These are phyloP conservation scores for Rhytidiadelphus loreus DNA, from an alignment of 225 moss, liverwort and hornwort species.

Conservation along the genomic window DNA sequence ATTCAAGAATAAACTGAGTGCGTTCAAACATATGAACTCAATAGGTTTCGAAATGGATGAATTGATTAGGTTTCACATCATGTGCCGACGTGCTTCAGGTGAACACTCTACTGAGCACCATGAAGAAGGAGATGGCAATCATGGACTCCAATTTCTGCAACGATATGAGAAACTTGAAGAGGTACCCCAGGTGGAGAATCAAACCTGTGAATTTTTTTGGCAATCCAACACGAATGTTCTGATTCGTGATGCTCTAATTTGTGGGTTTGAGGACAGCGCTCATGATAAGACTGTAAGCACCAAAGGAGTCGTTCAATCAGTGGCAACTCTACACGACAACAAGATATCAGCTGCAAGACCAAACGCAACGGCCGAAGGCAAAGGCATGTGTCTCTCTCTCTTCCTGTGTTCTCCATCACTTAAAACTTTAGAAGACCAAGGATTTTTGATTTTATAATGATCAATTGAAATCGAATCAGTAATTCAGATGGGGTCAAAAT, in stretches of 20 bases:
- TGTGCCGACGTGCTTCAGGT: not conserved
- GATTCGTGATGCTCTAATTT: not conserved
- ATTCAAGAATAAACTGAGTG: not conserved
- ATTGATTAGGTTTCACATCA: not conserved
- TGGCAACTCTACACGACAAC: not conserved
- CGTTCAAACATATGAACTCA: not conserved
- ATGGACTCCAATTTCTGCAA: conserved; percentile 16
- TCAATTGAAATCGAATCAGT: not conserved
- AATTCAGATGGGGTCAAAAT: not conserved
- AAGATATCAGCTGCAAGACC: not conserved
- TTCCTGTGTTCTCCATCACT: no score
- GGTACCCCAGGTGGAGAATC: not conserved
- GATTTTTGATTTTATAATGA: not conserved
- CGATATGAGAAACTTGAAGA: not conserved
- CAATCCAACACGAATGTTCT: not conserved
- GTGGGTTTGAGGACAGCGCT: not conserved
- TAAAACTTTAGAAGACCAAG: not conserved
- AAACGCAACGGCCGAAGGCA: not conserved
- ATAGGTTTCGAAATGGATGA: not conserved
- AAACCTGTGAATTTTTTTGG: not conserved
- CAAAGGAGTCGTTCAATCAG: not conserved
- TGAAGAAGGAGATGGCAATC: conserved; percentile 16
- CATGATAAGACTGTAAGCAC: not conserved
- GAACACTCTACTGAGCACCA: not conserved
- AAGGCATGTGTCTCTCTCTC: not conserved